Percentiles rank a stretch among this genome's conserved stretches.
Conservation (phyloP, 495 filamentous ascomycete genomes). For the Echria macrotheca region DNA sequence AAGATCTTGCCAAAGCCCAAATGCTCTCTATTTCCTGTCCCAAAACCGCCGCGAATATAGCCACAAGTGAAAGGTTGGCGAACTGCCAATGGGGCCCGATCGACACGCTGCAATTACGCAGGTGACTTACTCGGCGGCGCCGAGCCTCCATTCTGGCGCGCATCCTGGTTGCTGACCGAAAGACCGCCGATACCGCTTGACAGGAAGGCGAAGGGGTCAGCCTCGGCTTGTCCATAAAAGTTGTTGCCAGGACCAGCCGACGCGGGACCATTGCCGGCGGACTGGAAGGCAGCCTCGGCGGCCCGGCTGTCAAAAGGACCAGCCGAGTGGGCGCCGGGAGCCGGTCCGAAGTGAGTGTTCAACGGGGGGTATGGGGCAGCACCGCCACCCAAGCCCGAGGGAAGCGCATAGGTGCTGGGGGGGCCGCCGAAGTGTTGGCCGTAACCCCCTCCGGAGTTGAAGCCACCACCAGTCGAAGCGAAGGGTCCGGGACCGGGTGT, state of each 20-base stretch:
- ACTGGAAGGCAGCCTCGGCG: constrained; percentile 85
- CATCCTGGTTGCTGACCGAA: constrained; percentile 76
- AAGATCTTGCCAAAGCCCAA: constrained; percentile 35
- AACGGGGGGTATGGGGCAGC: constrained; percentile 77
- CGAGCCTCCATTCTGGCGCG: constrained; percentile 70
- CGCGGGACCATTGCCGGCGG: constrained; percentile 67
- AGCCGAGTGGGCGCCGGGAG: constrained; percentile 70
- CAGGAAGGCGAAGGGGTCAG: constrained; percentile 86
- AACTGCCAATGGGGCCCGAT: not conserved
- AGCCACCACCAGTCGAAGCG: constrained; percentile 59
- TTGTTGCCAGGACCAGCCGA: constrained; percentile 60
- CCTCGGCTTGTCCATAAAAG: constrained; percentile 55
- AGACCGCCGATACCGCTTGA: constrained; percentile 74
- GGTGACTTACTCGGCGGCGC: constrained; percentile 59
- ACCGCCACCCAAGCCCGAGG: constrained; percentile 78
- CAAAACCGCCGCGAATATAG: constrained; percentile 25
- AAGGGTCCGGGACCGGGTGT: constrained; percentile 82
- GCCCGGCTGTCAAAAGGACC: constrained; percentile 91
- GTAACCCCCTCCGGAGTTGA: constrained; percentile 67
- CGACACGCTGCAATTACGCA: constrained; percentile 48
- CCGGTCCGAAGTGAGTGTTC: constrained; percentile 68
- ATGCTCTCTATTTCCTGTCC: constrained; percentile 31
- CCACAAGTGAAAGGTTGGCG: constrained; percentile 20
- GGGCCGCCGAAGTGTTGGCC: constrained; percentile 87
- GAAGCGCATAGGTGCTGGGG: constrained; percentile 83